These are phyloP conservation scores for Mrakiaceae sp. DNA, from an alignment of 1,284 basidiomycete genomes.

Conservation along the genomic window DNA sequence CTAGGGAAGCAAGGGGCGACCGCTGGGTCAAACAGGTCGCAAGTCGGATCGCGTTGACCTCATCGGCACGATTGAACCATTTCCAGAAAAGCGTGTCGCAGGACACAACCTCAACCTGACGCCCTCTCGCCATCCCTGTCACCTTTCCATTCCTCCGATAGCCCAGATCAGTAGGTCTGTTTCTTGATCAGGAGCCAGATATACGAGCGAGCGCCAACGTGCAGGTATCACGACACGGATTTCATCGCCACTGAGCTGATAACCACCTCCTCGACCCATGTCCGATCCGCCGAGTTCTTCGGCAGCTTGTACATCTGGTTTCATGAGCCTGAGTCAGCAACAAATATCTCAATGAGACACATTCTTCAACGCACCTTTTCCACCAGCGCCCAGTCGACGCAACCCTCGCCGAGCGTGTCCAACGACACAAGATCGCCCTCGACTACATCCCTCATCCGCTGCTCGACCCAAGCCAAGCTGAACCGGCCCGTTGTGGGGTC, in stretches of 20 bases:
- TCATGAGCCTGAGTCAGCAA: not conserved
- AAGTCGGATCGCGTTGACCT: too few relatives aligned
- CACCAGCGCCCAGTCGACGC: slow-evolving; percentile 34
- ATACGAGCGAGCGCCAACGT: too few relatives aligned
- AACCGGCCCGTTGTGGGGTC: slow-evolving; percentile 26
- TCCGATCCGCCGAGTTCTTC: slow-evolving; percentile 34
- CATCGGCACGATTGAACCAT: too few relatives aligned
- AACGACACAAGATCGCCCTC: slow-evolving; percentile 46
- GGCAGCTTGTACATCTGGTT: slow-evolving; percentile 59
- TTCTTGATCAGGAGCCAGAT: too few relatives aligned
- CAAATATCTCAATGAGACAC: not conserved
- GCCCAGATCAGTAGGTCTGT: too few relatives aligned
- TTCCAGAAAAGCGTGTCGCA: too few relatives aligned
- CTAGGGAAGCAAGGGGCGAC: too few relatives aligned
- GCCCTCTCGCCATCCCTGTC: too few relatives aligned
- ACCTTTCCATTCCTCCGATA: too few relatives aligned
- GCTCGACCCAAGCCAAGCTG: slow-evolving; percentile 33
- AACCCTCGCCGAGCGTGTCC: slow-evolving; percentile 21
- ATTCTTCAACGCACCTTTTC: slow-evolving; percentile 27
- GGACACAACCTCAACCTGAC: too few relatives aligned
- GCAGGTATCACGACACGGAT: slow-evolving; percentile 40
- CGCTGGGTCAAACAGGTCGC: too few relatives aligned
- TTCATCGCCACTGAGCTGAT: slow-evolving; percentile 70
- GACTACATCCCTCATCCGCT: slow-evolving; percentile 47
- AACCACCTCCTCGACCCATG: slow-evolving; percentile 52